Base-by-base conservation (phyloP, 345 rosid species). In the Cardiospermum halicacabum region DNA sequence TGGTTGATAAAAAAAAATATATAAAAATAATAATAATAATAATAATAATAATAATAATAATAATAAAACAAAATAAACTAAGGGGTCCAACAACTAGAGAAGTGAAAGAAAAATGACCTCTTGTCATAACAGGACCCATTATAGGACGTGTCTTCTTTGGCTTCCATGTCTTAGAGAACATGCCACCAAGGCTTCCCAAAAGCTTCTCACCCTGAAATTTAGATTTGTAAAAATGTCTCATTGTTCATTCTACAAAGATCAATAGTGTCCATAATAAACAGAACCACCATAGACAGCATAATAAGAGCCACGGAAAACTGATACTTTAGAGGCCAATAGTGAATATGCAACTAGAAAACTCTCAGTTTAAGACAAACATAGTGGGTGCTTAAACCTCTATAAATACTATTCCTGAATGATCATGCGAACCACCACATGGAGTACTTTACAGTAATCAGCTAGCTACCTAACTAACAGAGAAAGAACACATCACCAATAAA, bases 141-240 rank as follows among this genome's bases (percentile, higher is more conserved):
- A 94, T 82, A 32, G 74, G 68, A 63, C 80, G 91, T 60, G 82
- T 83, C 84, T 83, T 94, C 79, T 89, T 91, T 5, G 96, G 97
- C 77, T 91, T 94, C 99, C 99, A 94, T 5, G 89, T 89, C 78
- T 42, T 94, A 47, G 92, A 84, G 66, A 89, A 89, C 71, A 94
- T 81, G 58, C 97, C 93, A 49, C 99, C 99, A 64, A 94, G 96
- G 72, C 84, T 91, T 59, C 96, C 96, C 68, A 94, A 79, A 66
- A 94, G 91, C 84, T 89, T 94, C 81, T 94, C 99, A 58, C 99
- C 97, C 99, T 94, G 81, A 36, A 75, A 84, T 62, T 62, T 64
- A 22, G 47, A 70, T 53, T 62, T 43, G 68, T n/a, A 64, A 32
- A 47, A 53, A 60, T 37, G 75, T 43, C 24, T 16, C 13, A 55